These are phyloP conservation scores for Aphanocladium album DNA, from an alignment of 2,329 filamentous ascomycete genomes.

Conservation along the genomic window DNA sequence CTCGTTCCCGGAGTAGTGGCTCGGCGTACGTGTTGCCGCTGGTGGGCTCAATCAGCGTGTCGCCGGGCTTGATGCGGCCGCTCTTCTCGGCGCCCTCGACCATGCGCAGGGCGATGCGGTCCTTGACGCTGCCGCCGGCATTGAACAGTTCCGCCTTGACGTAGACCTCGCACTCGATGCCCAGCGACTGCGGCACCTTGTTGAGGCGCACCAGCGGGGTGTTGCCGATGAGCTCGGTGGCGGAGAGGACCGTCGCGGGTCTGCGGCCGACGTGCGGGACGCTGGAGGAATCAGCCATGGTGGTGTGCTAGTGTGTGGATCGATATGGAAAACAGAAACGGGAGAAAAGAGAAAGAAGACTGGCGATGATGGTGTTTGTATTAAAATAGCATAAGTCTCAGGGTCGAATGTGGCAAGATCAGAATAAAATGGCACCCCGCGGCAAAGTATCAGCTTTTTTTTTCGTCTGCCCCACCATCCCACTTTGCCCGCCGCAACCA, in stretches of 20 bases:
- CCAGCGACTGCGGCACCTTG: conserved; percentile 84
- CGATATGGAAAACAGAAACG: not conserved
- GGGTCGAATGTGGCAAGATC: not conserved
- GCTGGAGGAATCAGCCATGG: conserved; percentile 12
- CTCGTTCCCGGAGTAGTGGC: not conserved
- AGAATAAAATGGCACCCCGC: not conserved
- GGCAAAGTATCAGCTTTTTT: conserved; percentile 1
- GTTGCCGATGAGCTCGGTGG: conserved; percentile 87
- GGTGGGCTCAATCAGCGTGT: conserved; percentile 96
- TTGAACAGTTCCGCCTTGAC: conserved; percentile 93
- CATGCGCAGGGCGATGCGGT: conserved; percentile 94
- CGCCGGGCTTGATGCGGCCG: conserved; percentile 92
- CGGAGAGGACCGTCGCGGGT: conserved; percentile 48
- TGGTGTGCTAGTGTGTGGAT: not conserved
- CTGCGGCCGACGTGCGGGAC: conserved; percentile 28
- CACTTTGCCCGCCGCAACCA: conserved; percentile 1
- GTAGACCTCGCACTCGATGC: conserved; percentile 83
- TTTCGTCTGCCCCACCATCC: conserved; percentile 5
- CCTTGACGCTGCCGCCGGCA: conserved; percentile 89
- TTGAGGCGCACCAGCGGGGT: conserved; percentile 94
- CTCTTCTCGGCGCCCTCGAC: conserved; percentile 89
- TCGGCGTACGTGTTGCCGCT: conserved; percentile 76
- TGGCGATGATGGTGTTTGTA: not conserved
- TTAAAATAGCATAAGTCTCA: not conserved
- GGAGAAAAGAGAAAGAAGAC: not conserved